A percentile compares a stretch with the other conserved stretches of the same genome.
Evolutionary conservation across 306 rosid species (phyloP).

Genomic region (Gastrolobium bilobum): DNA sequence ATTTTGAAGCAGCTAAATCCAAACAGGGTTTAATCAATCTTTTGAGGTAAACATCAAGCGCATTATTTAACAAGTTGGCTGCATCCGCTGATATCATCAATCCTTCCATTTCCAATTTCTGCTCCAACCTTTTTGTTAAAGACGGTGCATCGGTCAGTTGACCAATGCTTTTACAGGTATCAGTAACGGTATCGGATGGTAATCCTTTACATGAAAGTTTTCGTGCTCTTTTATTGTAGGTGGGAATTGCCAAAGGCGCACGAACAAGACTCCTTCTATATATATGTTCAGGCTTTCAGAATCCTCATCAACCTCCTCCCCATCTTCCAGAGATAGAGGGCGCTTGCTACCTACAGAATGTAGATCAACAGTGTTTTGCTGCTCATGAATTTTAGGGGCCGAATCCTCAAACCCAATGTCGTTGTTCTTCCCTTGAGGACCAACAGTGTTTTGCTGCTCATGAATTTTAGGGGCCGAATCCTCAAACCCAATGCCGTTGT

Average conservation of each 20-base stretch:
- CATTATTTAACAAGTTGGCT: conserved; percentile 58
- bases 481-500: no score
- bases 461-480: no score
- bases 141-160: conserved; percentile 65
- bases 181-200: conserved; percentile 24
- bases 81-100: conserved; percentile 62
- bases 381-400: conserved; percentile 53
- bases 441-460: no score
- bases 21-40: conserved; percentile 77
- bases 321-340: conserved; percentile 63
- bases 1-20: conserved; percentile 61
- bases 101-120: conserved; percentile 66
- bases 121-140: conserved; percentile 63
- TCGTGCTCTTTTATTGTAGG: conserved; percentile 45
- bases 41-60: conserved; percentile 76
- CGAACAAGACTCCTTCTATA: conserved; percentile 55
- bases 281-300: conserved; percentile 50
- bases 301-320: conserved; percentile 71
- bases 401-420: conserved; percentile 50
- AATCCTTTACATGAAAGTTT: conserved; percentile 42
- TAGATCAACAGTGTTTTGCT: conserved; percentile 52
- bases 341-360: conserved; percentile 60
- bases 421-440: conserved; percentile 61
- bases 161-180: conserved; percentile 60
- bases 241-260: conserved; percentile 77